Evolutionary conservation across 495 filamentous ascomycete genomes (phyloP).

Genomic region (Delitschia confertaspora): DNA sequence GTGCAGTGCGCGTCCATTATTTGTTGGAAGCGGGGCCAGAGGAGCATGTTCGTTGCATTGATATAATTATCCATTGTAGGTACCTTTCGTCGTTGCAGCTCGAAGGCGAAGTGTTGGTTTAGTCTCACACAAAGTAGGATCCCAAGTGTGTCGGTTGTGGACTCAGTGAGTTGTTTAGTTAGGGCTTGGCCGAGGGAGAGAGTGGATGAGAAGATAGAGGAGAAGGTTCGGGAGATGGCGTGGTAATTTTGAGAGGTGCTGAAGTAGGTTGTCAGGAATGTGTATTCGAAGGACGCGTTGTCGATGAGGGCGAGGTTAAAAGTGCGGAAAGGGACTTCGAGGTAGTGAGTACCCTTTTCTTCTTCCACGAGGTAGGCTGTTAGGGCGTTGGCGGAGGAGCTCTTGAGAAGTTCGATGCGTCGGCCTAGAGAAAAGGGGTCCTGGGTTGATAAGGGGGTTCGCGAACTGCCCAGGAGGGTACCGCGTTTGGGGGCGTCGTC

Average conservation of each 20-base stretch:
- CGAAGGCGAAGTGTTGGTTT: slow-evolving; percentile 87
- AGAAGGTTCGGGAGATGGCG: slow-evolving; percentile 58
- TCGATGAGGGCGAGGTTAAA: slow-evolving; percentile 92
- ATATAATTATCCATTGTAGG: slow-evolving; percentile 85
- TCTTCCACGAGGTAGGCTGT: slow-evolving; percentile 81
- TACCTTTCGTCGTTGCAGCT: slow-evolving; percentile 81
- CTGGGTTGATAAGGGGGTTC: slow-evolving; percentile 53
- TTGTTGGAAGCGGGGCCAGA: slow-evolving; percentile 92
- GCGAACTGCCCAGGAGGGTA: slow-evolving; percentile 26
- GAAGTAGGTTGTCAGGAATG: slow-evolving; percentile 87
- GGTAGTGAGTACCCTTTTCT: slow-evolving; percentile 71
- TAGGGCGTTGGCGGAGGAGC: slow-evolving; percentile 59
- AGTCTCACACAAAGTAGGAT: slow-evolving; percentile 83
- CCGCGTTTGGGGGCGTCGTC: slow-evolving; percentile 47
- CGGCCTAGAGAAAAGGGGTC: slow-evolving; percentile 84
- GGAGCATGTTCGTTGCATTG: slow-evolving; percentile 87
- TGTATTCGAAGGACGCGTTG: slow-evolving; percentile 91
- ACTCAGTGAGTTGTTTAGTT: slow-evolving; percentile 65
- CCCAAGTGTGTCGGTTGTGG: slow-evolving; percentile 75
- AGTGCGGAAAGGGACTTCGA: slow-evolving; percentile 82
- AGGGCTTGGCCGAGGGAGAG: slow-evolving; percentile 69
- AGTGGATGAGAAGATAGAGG: slow-evolving; percentile 73
- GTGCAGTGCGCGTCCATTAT: slow-evolving; percentile 91
- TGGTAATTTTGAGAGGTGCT: slow-evolving; percentile 48
- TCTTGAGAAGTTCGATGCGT: slow-evolving; percentile 68